phyloP scores from a whole-genome alignment of 2,329 filamentous ascomycete species.

The Tricladium varicosporioides region DNA sequence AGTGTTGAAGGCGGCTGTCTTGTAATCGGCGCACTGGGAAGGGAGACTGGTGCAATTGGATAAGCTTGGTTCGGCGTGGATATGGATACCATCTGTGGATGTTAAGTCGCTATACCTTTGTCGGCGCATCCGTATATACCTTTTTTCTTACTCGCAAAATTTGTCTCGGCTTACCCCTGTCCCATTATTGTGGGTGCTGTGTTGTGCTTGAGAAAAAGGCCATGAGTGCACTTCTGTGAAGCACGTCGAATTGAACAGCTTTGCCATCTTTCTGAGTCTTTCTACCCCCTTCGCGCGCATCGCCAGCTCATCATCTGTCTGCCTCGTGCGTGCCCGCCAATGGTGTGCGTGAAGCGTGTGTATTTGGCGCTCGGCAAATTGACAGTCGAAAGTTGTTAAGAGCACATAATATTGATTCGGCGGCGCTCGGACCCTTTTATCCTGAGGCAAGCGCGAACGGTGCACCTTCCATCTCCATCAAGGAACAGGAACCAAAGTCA shows the following conservation, averaged over 20 bases:
- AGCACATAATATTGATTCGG: background rate
- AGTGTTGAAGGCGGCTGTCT: slow-evolving; percentile 14
- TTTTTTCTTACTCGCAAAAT: too few species aligned
- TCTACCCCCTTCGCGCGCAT: background rate
- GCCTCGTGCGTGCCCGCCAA: background rate
- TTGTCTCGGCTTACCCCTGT: background rate
- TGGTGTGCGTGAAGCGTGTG: too few species aligned
- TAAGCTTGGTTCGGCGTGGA: slow-evolving; percentile 2
- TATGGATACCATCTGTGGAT: slow-evolving; percentile 25
- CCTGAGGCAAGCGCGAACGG: background rate
- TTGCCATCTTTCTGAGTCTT: too few species aligned
- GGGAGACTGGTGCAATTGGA: slow-evolving; percentile 10
- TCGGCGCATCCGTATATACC: background rate
- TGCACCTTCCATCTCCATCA: background rate
- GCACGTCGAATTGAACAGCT: too few species aligned
- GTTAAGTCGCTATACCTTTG: slow-evolving; percentile 7
- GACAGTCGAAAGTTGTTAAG: background rate
- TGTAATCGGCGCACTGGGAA: slow-evolving; percentile 15
- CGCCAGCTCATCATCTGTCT: background rate
- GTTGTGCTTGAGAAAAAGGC: too few species aligned
- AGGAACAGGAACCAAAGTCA: background rate
- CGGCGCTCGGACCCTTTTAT: background rate
- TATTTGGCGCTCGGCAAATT: background rate
- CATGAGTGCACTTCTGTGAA: too few species aligned
- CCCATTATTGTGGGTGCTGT: background rate